Evolutionary conservation across 192 early-diverging fungal species (phyloP), one percentile per base, ranked within the genome.

Genomic region (Rhizophagus clarus): DNA sequence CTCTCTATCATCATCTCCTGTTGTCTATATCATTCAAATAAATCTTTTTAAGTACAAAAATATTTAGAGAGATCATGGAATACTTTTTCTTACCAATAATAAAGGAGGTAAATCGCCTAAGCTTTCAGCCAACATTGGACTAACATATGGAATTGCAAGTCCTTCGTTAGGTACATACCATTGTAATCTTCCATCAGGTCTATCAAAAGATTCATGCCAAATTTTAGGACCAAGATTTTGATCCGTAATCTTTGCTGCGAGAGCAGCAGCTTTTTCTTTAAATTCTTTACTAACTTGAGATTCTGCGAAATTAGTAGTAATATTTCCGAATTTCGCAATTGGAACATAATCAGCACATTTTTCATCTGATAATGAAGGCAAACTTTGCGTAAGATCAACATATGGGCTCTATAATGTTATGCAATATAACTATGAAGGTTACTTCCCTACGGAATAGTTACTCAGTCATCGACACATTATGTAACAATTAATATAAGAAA

Each of bases 351-450:
- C 88, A 11, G 84, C 85, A 10, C 31, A 32, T 6, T 70, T 42
- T 32, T 15, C 26, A 15, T 73, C 60, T 15, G 81, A 20, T 1
- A 86, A 73, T 24, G 87, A 88, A 24, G 87, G 88, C 70, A 88
- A 72, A 0, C 85, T 88, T 61, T 87, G 87, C 14, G 87, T 82
- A 20, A 89, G 63, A 82, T 89, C 88, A 11, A 88, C 31, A 86
- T 82, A 66, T 61, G 71, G 61, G 7, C 49, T 60, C 74, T 63
- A 20, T 29, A 61, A 61, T 61, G 28, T 60, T 14, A 29, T 14
- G 60, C 24, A 12, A 60, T 8, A 31, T n/a, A 12, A 32, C 3
- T 3, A 32, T 32, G 32, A 7, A 42, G 45, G 37, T 7, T 69
- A n/a, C n/a, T n/a, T n/a, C n/a, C n/a, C n/a, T n/a, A n/a, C n/a